Percentiles rank a stretch among this genome's conserved stretches.
phyloP scores from a whole-genome alignment of 139 green algal species.

The Chlorella sp. region DNA sequence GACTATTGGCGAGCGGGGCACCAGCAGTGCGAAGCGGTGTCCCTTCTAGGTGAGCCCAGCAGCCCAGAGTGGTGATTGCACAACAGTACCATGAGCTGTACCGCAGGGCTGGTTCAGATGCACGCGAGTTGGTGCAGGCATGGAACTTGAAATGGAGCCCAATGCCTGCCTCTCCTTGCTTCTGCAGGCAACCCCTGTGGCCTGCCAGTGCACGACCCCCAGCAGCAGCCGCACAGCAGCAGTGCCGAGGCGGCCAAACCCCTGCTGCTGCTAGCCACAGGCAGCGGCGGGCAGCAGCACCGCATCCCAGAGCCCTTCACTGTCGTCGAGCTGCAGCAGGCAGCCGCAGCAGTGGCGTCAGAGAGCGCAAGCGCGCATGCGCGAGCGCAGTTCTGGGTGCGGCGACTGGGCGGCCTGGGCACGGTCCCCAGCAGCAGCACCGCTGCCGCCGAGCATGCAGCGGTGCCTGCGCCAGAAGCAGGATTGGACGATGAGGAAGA shows the following conservation, averaged over 20 bases:
- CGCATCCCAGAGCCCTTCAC: slow-evolving; percentile 25
- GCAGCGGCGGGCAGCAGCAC: slow-evolving; percentile 21
- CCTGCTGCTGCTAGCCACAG: slow-evolving; percentile 8
- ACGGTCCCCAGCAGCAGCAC: background rate
- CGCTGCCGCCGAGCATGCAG: background rate
- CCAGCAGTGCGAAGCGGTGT: slow-evolving; percentile 14
- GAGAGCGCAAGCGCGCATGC: background rate
- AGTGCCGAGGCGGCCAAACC: background rate
- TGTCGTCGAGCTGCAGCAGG: slow-evolving; percentile 22
- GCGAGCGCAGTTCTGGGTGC: slow-evolving; percentile 9
- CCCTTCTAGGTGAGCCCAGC: slow-evolving; percentile 1
- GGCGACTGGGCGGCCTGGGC: background rate
- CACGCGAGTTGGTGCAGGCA: background rate
- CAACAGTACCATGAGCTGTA: no score
- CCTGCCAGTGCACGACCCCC: slow-evolving; percentile 18
- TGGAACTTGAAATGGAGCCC: no score
- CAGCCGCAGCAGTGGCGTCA: slow-evolving; percentile 5
- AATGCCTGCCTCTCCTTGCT: no score
- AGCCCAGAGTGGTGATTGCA: no score
- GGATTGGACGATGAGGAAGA: background rate
- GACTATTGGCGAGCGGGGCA: slow-evolving; percentile 14
- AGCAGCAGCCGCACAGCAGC: slow-evolving; percentile 22
- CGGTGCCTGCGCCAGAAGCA: background rate
- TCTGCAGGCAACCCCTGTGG: slow-evolving; percentile 23
- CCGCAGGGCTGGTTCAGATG: background rate